These are phyloP conservation scores for Vickermania ingenoplastis DNA, from an alignment of 208 protist species.

Conservation along the genomic window DNA sequence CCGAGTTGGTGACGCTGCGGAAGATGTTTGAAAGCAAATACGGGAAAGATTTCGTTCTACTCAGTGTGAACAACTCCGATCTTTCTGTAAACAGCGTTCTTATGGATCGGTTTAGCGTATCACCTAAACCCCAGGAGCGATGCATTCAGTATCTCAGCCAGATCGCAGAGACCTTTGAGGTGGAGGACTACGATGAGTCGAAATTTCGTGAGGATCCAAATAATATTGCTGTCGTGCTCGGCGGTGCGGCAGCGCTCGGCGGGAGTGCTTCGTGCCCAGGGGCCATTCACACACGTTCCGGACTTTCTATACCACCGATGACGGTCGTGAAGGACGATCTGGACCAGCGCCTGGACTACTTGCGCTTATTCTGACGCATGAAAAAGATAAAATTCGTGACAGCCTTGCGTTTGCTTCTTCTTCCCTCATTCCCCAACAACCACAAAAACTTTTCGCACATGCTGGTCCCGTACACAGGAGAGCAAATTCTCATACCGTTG, in stretches of 20 bases:
- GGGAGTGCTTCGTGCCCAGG: neutral
- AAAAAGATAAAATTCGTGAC: too few relatives aligned
- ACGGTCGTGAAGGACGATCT: neutral
- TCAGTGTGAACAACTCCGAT: slow-evolving; percentile 70
- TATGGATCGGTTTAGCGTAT: slow-evolving; percentile 71
- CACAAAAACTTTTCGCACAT: too few relatives aligned
- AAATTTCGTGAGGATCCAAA: neutral
- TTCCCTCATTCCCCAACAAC: too few relatives aligned
- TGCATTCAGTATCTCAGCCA: slow-evolving; percentile 76
- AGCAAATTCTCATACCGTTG: too few relatives aligned
- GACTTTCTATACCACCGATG: neutral
- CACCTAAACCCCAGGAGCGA: slow-evolving; percentile 65
- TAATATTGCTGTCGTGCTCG: neutral
- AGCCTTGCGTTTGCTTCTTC: too few relatives aligned
- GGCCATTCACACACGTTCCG: neutral
- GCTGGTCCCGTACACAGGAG: too few relatives aligned
- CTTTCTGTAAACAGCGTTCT: slow-evolving; percentile 83
- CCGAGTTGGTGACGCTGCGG: slow-evolving; percentile 60
- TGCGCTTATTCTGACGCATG: neutral
- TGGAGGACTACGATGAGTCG: neutral
- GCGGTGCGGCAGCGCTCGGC: neutral
- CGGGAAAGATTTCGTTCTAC: slow-evolving; percentile 74
- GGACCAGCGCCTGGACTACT: neutral
- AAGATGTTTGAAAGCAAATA: slow-evolving; percentile 81
- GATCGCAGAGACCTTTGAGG: slow-evolving; percentile 28